Evolutionary conservation across 192 early-diverging fungal genomes (phyloP).

Genomic region (Coemansia erecta): DNA sequence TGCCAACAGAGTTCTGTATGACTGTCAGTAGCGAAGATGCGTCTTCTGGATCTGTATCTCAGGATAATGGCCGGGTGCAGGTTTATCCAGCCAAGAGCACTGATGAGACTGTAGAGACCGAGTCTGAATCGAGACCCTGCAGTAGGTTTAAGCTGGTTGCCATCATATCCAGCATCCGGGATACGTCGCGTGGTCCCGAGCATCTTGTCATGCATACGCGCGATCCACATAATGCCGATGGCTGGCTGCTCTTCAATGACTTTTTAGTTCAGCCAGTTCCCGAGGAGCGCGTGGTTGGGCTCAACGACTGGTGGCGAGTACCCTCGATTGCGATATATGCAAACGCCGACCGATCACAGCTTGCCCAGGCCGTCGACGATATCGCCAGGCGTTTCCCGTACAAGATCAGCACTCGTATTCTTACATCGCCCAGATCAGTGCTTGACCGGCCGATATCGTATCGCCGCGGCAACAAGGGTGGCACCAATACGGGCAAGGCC

Average conservation of each 20-base stretch:
- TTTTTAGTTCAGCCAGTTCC: constrained; percentile 80
- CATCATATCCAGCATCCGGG: constrained; percentile 46
- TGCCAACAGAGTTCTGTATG: constrained; percentile 24
- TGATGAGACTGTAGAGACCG: background rate
- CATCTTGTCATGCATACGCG: constrained; percentile 50
- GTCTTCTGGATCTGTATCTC: background rate
- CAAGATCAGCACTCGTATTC: constrained; percentile 40
- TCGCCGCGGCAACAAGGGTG: constrained; percentile 3
- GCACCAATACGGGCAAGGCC: background rate
- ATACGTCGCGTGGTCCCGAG: constrained; percentile 31
- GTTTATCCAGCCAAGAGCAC: background rate
- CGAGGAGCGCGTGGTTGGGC: constrained; percentile 14
- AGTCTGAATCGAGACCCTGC: background rate
- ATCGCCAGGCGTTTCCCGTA: constrained; percentile 16
- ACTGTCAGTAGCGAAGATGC: constrained; percentile 2
- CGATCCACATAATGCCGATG: constrained; percentile 11
- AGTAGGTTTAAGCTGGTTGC: constrained; percentile 24
- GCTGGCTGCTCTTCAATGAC: constrained; percentile 94
- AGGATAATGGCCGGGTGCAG: background rate
- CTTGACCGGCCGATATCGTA: constrained; percentile 18
- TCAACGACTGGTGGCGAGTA: constrained; percentile 41
- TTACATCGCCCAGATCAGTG: constrained; percentile 25
- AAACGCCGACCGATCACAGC: background rate
- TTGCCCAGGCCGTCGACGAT: background rate
- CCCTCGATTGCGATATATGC: constrained; percentile 41